Evolutionary conservation across 2,329 filamentous ascomycete species (phyloP), one percentile per base, ranked within the genome.

Genomic region (Diaporthe nobilis): DNA sequence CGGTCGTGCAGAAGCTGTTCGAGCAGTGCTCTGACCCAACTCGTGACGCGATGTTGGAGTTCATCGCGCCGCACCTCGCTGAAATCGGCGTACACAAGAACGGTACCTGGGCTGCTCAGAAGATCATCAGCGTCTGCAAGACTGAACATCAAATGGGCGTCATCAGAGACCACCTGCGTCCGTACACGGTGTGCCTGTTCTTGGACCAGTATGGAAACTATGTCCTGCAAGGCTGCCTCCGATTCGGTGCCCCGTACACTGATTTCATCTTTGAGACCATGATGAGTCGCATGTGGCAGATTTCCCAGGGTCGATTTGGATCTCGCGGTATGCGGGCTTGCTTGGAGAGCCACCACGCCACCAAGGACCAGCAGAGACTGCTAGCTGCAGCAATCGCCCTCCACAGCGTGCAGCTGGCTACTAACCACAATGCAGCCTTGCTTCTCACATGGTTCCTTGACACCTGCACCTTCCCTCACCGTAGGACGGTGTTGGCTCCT

Each of bases 61-160:
- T 96, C 82, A 98, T 99, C 80, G 92, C 94, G 3, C 96, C 96
- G 75, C 96, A 98, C 82, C 90, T 98, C 83, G 95, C 96, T 37
- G 96, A 98, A 85, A 98, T 98, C 85, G 97, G 97, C 80, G 93
- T 98, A 10, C 97, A 99, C 90, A 99, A 99, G 90, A 99, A 99
- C 81, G 97, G 97, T 77, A 99, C 97, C 1, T 99, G 97, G 97
- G 97, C 97, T 73, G 97, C 97, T 1, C 97, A 99, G 86, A 99
- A 98, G 89, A 98, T 99, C 81, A 98, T 99, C 79, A 96, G 98
- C 81, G 95, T 98, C 9, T 96, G 95, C 83, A 95, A 97, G 85
- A 95, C 94, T 0, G 92, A 94, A 8, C 87, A 88, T 55, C 96
- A 98, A 85, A 96, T 97, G 92, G 86, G 88, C 63, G 87, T 95